phyloP scores from a whole-genome alignment of 2,329 filamentous ascomycete genomes.

The Colletotrichum chrysophilum region DNA sequence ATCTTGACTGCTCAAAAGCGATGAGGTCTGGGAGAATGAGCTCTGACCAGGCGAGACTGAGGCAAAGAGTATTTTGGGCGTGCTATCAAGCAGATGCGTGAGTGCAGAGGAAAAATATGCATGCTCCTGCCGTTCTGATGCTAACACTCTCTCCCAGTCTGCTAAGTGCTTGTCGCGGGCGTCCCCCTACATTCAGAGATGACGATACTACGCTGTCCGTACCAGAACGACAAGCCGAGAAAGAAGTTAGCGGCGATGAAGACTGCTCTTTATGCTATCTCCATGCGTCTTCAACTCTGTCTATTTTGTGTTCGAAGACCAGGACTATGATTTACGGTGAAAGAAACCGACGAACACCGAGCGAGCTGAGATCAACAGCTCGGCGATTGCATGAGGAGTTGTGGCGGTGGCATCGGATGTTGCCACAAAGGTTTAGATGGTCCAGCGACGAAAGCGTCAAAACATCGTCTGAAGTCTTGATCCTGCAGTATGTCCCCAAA shows the following conservation, averaged over 20 bases:
- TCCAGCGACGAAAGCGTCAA: neutral
- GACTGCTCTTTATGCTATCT: neutral
- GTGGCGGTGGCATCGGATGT: neutral
- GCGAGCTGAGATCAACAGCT: neutral
- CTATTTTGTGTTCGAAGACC: neutral
- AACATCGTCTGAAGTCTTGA: neutral
- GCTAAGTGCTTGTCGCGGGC: neutral
- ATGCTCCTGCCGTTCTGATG: neutral
- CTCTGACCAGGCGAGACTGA: neutral
- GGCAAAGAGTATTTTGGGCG: slow-evolving; percentile 12
- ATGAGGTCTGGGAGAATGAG: neutral
- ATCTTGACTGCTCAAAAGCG: slow-evolving; percentile 2
- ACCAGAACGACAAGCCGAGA: neutral
- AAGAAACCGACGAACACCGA: neutral
- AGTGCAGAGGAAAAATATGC: rapidly evolving
- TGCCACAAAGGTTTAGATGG: neutral
- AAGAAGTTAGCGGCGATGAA: neutral
- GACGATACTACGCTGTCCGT: neutral
- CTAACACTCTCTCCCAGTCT: neutral
- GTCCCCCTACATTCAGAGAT: neutral
- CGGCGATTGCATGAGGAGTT: neutral
- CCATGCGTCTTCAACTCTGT: neutral
- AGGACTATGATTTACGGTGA: neutral
- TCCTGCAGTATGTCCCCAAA: neutral
- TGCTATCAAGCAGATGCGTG: slow-evolving; percentile 6